Evolutionary conservation across 2,329 filamentous ascomycete species (phyloP).

Genomic region (Pseudofabraea citricarpa): DNA sequence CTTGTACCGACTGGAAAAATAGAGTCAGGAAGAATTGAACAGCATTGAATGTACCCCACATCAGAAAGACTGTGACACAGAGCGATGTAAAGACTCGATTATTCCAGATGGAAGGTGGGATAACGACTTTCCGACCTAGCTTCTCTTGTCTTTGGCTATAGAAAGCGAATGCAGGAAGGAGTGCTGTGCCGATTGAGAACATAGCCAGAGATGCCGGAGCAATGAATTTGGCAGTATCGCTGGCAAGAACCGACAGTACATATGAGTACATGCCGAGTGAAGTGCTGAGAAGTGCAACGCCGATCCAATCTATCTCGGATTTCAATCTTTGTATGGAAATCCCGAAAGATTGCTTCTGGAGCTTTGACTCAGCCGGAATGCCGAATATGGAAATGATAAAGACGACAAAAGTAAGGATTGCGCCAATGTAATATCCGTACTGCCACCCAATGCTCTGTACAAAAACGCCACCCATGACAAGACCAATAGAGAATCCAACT

Average conservation of each 20-base stretch:
- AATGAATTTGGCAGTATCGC: constrained; percentile 10
- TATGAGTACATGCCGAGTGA: constrained; percentile 46
- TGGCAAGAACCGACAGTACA: constrained; percentile 24
- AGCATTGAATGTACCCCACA: constrained; percentile 27
- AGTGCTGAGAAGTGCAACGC: constrained; percentile 38
- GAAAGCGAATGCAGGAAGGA: constrained; percentile 24
- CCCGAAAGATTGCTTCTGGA: constrained; percentile 7
- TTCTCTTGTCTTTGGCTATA: constrained; percentile 24
- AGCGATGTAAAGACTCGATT: constrained; percentile 27
- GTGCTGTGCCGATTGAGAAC: constrained; percentile 21
- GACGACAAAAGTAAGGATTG: constrained; percentile 28
- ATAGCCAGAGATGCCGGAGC: constrained; percentile 22
- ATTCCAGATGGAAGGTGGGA: constrained; percentile 30
- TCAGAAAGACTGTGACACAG: constrained; percentile 29
- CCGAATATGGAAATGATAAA: constrained; percentile 15
- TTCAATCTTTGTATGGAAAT: constrained; percentile 7
- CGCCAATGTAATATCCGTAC: constrained; percentile 43
- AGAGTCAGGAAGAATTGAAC: constrained; percentile 24
- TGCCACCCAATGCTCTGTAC: constrained; percentile 45
- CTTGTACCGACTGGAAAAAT: constrained; percentile 20
- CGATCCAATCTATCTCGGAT: constrained; percentile 48
- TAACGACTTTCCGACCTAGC: constrained; percentile 22
- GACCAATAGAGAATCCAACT: constrained; percentile 45
- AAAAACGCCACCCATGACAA: constrained; percentile 46
- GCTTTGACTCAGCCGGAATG: constrained; percentile 9